These are phyloP conservation scores for Talaromyces sp. DNA, from an alignment of 2,329 filamentous ascomycete species.

Conservation along the genomic window DNA sequence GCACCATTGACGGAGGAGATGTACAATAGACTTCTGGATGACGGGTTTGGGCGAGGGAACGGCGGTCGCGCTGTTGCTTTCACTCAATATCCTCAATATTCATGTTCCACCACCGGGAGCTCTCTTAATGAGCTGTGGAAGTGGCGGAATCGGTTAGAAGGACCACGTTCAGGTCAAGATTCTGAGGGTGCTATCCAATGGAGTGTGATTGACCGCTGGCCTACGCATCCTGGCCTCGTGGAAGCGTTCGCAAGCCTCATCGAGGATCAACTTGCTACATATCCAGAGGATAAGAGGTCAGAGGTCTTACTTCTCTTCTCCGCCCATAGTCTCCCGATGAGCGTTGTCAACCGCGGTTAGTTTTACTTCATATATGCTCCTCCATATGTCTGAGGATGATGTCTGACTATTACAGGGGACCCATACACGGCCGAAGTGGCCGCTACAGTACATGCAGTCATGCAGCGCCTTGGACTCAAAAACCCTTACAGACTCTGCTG, in stretches of 20 bases:
- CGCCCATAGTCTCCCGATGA: conserved; percentile 94
- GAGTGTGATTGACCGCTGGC: conserved; percentile 99
- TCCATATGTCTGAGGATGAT: not conserved
- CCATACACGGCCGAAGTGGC: conserved; percentile 94
- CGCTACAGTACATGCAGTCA: conserved; percentile 94
- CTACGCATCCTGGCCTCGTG: conserved; percentile 81
- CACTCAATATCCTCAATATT: conserved; percentile 98
- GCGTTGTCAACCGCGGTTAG: conserved; percentile 84
- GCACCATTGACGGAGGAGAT: conserved; percentile 90
- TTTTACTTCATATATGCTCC: not conserved
- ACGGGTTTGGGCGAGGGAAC: conserved; percentile 84
- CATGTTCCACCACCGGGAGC: conserved; percentile 93
- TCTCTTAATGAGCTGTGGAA: conserved; percentile 98
- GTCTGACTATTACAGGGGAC: conserved; percentile 56
- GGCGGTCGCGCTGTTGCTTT: conserved; percentile 95
- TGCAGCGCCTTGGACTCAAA: conserved; percentile 79
- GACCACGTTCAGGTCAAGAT: conserved; percentile 57
- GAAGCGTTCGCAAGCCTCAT: conserved; percentile 93
- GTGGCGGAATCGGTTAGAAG: conserved; percentile 81
- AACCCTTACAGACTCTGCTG: conserved; percentile 93
- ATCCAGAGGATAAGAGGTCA: conserved; percentile 73
- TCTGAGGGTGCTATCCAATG: conserved; percentile 73
- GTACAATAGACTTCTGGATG: conserved; percentile 75
- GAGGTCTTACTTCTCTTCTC: conserved; percentile 87
- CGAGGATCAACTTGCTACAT: conserved; percentile 75